A percentile compares a stretch with the other conserved stretches of the same genome.
Evolutionary conservation across 1,284 basidiomycete genomes (phyloP).

Genomic region (Cystobasidium sp.): DNA sequence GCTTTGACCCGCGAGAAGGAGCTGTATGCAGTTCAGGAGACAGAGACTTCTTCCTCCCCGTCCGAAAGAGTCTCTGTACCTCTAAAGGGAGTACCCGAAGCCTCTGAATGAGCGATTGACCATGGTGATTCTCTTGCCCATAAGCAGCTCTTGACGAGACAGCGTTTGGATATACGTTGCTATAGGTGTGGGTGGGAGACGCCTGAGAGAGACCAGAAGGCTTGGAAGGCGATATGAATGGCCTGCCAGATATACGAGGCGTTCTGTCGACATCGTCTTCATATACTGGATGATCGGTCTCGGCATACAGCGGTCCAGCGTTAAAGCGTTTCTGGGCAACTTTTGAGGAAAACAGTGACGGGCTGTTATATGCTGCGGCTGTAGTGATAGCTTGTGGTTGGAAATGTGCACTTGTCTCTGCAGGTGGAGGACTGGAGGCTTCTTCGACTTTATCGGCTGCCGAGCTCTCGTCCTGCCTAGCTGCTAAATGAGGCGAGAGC

Average conservation of each 20-base stretch:
- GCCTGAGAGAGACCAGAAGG: neutral
- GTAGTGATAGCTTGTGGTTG: constrained; percentile 17
- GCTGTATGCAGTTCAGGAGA: neutral
- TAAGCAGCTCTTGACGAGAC: neutral
- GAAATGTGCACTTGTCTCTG: neutral
- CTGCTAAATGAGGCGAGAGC: neutral
- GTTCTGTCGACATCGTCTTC: neutral
- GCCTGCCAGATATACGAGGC: neutral
- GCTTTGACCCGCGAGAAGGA: neutral
- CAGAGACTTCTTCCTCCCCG: neutral
- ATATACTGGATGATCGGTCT: neutral
- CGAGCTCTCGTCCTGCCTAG: neutral
- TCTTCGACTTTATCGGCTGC: neutral
- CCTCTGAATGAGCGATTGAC: neutral
- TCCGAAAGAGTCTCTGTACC: neutral
- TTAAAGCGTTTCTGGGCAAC: constrained; percentile 35
- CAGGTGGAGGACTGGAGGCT: constrained; percentile 1
- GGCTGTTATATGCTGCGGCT: constrained; percentile 19
- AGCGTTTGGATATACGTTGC: neutral
- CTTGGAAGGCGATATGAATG: neutral
- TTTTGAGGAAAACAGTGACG: constrained; percentile 10
- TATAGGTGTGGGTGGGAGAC: neutral
- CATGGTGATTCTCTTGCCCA: neutral
- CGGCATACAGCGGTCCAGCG: neutral
- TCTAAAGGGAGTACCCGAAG: neutral